phyloP scores from a whole-genome alignment of 2,329 filamentous ascomycete species.

The Verruconis gallopava region DNA sequence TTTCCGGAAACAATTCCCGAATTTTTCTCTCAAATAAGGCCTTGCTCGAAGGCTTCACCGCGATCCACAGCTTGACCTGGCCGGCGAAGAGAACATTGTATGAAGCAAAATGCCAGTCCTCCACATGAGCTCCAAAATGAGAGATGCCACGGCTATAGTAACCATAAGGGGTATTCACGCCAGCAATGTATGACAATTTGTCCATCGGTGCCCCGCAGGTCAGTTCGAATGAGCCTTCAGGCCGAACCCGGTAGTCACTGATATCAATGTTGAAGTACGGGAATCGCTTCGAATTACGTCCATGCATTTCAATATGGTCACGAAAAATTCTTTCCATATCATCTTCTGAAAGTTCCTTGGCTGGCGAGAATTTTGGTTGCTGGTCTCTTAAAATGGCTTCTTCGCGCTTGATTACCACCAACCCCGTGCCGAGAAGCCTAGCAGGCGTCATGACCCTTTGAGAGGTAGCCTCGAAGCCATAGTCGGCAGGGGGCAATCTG shows the following conservation, averaged over 20 bases:
- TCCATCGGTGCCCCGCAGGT: background rate
- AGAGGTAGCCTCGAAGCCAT: background rate
- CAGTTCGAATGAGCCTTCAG: background rate
- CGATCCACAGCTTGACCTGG: background rate
- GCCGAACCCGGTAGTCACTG: background rate
- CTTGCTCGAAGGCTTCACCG: background rate
- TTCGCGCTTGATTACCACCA: background rate
- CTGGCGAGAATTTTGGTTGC: background rate
- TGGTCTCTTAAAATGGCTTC: background rate
- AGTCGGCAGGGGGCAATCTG: background rate
- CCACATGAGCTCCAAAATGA: background rate
- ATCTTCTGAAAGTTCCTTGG: background rate
- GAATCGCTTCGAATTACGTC: background rate
- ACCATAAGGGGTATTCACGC: background rate
- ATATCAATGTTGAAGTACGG: conserved; percentile 1
- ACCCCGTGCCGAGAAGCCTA: background rate
- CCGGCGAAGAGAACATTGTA: background rate
- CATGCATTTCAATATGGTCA: background rate
- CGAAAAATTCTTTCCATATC: background rate
- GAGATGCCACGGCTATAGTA: background rate
- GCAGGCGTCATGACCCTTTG: background rate
- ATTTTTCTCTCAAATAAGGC: background rate
- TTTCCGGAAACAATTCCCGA: background rate
- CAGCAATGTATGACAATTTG: background rate
- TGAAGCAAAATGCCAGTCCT: background rate